Conservation (phyloP, 345 rosid genomes). For the Hibiscus trionum region DNA sequence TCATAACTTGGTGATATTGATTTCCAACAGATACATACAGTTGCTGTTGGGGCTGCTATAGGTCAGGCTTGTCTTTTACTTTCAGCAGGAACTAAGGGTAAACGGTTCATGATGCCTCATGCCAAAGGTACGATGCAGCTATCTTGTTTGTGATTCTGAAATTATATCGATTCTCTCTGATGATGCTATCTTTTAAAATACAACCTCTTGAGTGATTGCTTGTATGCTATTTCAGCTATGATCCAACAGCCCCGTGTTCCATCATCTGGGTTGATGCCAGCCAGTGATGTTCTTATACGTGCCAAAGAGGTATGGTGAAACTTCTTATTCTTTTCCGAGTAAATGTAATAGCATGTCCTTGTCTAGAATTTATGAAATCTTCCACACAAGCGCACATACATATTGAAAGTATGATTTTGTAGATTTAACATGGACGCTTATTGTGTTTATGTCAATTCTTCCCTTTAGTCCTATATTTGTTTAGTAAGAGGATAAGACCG, state of each 20-base stretch:
- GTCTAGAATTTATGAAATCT: neutral
- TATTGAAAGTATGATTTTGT: neutral
- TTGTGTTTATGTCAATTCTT: no score
- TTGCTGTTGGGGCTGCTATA: conserved; percentile 66
- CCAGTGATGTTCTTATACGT: conserved; percentile 75
- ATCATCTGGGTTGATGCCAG: conserved; percentile 79
- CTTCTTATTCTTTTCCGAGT: neutral
- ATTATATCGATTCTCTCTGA: neutral
- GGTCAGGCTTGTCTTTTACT: conserved; percentile 81
- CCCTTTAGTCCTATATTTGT: no score
- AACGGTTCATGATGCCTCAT: conserved; percentile 76
- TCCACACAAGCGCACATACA: no score
- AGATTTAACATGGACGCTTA: neutral
- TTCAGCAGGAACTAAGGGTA: conserved; percentile 77
- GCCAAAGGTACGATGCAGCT: conserved; percentile 55
- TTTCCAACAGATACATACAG: conserved; percentile 57
- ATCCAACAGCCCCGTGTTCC: conserved; percentile 86
- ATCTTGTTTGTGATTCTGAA: neutral
- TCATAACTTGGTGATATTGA: neutral
- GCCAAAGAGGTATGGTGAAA: conserved; percentile 65
- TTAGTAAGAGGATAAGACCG: neutral
- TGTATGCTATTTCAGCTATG: conserved; percentile 48
- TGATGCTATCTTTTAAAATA: neutral
- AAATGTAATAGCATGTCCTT: neutral
- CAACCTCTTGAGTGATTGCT: conserved; percentile 4